Base-by-base conservation (phyloP, 768 basidiomycete species). In the Xerocomus spinulosus region DNA sequence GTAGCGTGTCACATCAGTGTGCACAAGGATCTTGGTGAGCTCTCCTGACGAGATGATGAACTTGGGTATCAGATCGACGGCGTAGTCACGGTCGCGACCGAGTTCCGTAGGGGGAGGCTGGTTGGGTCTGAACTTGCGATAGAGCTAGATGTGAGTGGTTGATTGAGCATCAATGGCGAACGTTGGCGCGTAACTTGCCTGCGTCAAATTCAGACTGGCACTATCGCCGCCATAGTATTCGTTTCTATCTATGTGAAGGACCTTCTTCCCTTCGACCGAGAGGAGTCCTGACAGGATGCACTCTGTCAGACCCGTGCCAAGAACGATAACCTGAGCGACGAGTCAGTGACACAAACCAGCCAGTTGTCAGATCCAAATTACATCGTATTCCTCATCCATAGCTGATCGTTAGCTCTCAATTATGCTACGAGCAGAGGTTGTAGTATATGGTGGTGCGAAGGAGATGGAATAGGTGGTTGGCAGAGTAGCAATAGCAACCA, bases 351-450 rank as follows among this genome's bases (percentile, higher is more conserved):
- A 45, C 42, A 46, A 34, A 45, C 32, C 9, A 23, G 23, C 35
- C 2, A 38, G 32, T 21, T 25, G 55, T 53, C 49, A 51, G 49
- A 61, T 61, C 52, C 26, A 48, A 58, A 58, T 59, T 68, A 96
- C 94, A 70, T 97, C 94, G 75, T 97, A 98, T 77, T 91, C 87
- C 78, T 98, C 95, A 86, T 99, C 95, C 95, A 99, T 96, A 69
- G 61, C 74, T 56, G 49, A 55, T 57, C 46, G 46, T 35, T 21
- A 49, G 50, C 23, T 46, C 42, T 56, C 17, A 36, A 44, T 53
- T 43, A 55, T 40, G 44, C n/a, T n/a, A n/a, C n/a, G n/a, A n/a
- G n/a, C n/a, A n/a, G n/a, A n/a, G n/a, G n/a, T 42, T 26, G 46
- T 54, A 55, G 42, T 39, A 37, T 42, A 43, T 23, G 37, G n/a